phyloP scores from a whole-genome alignment of 805 yeast genomes.

The Clavispora phyllophila region DNA sequence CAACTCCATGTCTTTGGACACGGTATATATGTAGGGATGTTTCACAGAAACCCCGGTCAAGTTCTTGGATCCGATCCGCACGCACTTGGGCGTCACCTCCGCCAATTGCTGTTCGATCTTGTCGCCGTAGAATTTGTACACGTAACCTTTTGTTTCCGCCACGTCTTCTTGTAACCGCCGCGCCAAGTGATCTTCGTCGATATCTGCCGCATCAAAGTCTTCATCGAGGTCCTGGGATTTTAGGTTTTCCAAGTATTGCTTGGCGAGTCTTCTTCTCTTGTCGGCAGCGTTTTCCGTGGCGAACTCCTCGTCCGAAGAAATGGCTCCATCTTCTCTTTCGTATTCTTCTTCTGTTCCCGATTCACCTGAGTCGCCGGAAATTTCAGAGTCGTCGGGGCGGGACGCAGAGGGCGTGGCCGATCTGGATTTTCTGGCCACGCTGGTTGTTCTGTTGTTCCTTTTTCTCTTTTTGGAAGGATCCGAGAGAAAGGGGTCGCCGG shows the following conservation, averaged over 20 bases:
- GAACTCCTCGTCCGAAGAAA: constrained; percentile 68
- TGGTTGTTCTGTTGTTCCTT: constrained; percentile 24
- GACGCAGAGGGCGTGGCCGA: constrained; percentile 3
- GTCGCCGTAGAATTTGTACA: constrained; percentile 64
- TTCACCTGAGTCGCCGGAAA: constrained; percentile 43
- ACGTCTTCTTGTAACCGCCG: constrained; percentile 81
- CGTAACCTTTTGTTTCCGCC: constrained; percentile 81
- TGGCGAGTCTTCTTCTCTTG: constrained; percentile 88
- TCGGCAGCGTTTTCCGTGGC: constrained; percentile 82
- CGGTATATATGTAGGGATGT: constrained; percentile 66
- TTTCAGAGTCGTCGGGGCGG: constrained; percentile 45
- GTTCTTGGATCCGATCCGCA: constrained; percentile 58
- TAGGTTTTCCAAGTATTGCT: constrained; percentile 80
- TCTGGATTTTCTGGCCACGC: constrained; percentile 17
- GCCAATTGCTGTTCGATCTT: constrained; percentile 36
- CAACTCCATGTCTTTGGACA: constrained; percentile 74
- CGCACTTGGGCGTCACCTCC: constrained; percentile 32
- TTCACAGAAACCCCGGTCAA: constrained; percentile 52
- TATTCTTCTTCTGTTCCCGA: constrained; percentile 2
- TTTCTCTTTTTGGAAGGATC: constrained; percentile 54
- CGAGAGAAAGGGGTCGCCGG: constrained; percentile 57
- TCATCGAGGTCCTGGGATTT: constrained; percentile 49
- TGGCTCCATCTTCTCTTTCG: constrained; percentile 16
- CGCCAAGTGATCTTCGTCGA: constrained; percentile 81
- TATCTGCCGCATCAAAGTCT: constrained; percentile 82